A percentile compares a stretch with the other conserved stretches of the same genome.
Conservation (phyloP, 441 rosid species). For the Croton setiger region DNA sequence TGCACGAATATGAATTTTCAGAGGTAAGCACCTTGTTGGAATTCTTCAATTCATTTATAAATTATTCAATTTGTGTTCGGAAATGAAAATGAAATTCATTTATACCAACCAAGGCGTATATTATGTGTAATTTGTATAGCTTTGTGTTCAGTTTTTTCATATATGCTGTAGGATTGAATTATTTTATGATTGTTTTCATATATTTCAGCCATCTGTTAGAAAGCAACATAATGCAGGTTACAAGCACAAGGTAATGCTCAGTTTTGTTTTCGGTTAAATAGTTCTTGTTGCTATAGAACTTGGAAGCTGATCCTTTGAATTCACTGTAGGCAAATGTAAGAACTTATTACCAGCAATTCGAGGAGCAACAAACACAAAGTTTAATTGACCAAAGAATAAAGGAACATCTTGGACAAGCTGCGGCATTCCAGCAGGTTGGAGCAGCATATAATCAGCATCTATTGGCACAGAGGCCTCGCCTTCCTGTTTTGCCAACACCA, state of each 20-base stretch:
- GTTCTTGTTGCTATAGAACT: neutral
- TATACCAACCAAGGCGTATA: too few relatives aligned
- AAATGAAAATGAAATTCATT: too few relatives aligned
- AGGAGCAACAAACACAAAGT: conserved; percentile 96
- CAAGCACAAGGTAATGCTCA: conserved; percentile 76
- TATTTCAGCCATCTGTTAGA: conserved; percentile 89
- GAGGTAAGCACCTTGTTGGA: too few relatives aligned
- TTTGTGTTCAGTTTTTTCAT: too few relatives aligned
- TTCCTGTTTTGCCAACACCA: conserved; percentile 47
- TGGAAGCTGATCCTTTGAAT: conserved; percentile 6
- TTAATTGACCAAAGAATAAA: conserved; percentile 92
- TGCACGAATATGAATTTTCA: too few relatives aligned
- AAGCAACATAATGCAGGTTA: conserved; percentile 99
- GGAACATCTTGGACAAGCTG: conserved; percentile 91
- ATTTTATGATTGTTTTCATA: conserved; percentile 3
- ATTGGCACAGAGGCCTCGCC: conserved; percentile 70
- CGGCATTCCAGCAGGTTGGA: conserved; percentile 84
- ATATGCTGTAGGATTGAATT: neutral
- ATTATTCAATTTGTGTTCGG: too few relatives aligned
- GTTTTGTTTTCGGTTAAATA: neutral
- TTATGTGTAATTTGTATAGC: too few relatives aligned
- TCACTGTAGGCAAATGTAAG: conserved; percentile 82
- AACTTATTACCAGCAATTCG: conserved; percentile 86
- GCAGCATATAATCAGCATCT: conserved; percentile 87
- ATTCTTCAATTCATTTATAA: too few relatives aligned